Conservation (phyloP, 257 asterid species). For the Solanum piurae region DNA sequence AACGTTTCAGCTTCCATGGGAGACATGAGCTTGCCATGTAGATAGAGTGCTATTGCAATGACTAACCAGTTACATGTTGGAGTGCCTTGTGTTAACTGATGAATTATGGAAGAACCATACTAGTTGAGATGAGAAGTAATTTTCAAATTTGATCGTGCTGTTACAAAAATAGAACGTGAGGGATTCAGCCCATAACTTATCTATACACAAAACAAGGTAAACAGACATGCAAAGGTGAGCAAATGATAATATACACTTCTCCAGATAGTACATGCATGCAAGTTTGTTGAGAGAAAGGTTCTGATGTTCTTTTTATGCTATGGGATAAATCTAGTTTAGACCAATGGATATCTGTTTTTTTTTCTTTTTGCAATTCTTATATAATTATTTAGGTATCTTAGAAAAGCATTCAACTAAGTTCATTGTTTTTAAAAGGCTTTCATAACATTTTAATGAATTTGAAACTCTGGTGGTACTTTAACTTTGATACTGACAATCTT, state of each 20-base stretch:
- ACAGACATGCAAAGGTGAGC: not conserved
- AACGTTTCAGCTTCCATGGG: not conserved
- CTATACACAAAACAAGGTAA: not conserved
- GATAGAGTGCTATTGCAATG: not conserved
- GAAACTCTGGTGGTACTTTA: not conserved
- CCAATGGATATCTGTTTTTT: too few relatives aligned
- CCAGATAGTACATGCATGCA: not conserved
- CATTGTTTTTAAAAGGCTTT: not conserved
- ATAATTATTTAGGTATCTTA: not conserved
- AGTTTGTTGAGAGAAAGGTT: not conserved
- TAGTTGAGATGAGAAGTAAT: not conserved
- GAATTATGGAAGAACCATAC: not conserved
- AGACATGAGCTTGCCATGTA: not conserved
- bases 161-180: not conserved
- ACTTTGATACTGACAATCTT: not conserved
- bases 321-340: not conserved
- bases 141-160: not conserved
- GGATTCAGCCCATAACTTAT: not conserved
- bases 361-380: not conserved
- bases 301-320: not conserved
- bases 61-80: not conserved
- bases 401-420: not conserved
- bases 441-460: not conserved
- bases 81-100: not conserved
- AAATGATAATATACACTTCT: not conserved